Evolutionary conservation across 176 grass and related monocot genomes (phyloP), one percentile per base, ranked within the genome.

Genomic region (Carex cristatella): DNA sequence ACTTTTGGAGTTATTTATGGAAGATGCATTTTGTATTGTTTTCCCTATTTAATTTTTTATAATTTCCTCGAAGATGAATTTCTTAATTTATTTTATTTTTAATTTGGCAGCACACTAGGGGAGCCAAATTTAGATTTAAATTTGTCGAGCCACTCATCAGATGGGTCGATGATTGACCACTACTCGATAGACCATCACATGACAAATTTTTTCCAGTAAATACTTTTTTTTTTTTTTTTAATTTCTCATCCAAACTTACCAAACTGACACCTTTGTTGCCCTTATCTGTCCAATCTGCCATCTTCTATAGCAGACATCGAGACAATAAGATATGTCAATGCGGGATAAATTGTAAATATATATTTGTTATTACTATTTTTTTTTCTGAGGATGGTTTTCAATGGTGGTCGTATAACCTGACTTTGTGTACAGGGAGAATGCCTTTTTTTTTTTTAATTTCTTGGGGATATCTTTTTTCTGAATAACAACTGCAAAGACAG

Each of bases 61-160:
- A 33, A 78, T 16, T 5, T 76, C 4, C 6, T 31, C 0, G 14
- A 78, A 32, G 4, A 2, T 57, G 53, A 78, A 33, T 76, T 30
- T n/a, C 7, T 0, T 78, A 56, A 78, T 31, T 77, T 78, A 56
- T 33, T 33, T 32, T 58, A 35, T 33, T 33, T 78, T 56, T 78
- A 28, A 9, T 33, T 56, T 78, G 74, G 74, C 74, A 78, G 74
- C 53, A 16, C 13, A 33, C 51, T 32, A 32, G 51, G 18, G 74
- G 51, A 58, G 6, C 74, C 74, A 78, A 78, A 78, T 78, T 78
- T 78, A 78, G 74, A 78, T 78, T 18, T 57, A 78, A 78, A 28
- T 78, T 78, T 78, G 51, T 78, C 56, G 9, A 78, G 48, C 74
- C 28, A 78, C 28, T 78, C 28, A 3, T 57, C 74, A 14, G 13